A percentile compares a stretch with the other conserved stretches of the same genome.
Conservation (phyloP, 441 rosid species). For the Erodium trifolium region DNA sequence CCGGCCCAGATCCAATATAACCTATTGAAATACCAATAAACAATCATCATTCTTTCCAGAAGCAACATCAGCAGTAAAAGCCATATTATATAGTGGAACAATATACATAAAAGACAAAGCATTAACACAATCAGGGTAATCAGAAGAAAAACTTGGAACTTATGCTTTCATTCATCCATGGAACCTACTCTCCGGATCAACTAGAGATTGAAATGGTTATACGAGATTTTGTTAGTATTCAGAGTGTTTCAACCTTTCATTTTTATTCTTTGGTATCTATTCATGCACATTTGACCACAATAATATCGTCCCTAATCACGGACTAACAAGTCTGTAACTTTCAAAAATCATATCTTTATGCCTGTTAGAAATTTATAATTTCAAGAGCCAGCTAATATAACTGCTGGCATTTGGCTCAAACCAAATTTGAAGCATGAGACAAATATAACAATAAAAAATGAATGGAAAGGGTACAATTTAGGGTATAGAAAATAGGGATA, state of each 20-base stretch:
- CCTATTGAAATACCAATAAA: slow-evolving; percentile 24
- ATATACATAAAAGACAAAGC: background rate
- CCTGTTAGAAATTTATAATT: no score
- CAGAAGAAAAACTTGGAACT: background rate
- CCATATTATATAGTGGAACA: background rate
- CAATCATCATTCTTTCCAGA: slow-evolving; percentile 1
- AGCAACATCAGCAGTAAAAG: slow-evolving; percentile 5
- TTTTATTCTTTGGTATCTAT: background rate
- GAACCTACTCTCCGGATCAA: background rate
- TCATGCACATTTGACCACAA: background rate
- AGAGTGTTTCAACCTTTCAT: background rate
- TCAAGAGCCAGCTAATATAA: no score
- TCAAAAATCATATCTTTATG: no score
- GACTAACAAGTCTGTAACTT: no score
- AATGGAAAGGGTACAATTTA: no score
- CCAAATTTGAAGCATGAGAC: background rate
- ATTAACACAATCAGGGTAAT: background rate
- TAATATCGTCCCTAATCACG: background rate
- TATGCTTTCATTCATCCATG: background rate
- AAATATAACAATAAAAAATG: background rate
- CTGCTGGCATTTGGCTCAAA: background rate
- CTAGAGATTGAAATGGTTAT: background rate
- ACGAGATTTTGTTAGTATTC: background rate
- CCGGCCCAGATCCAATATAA: slow-evolving; percentile 49
- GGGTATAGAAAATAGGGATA: no score